Base-by-base conservation (phyloP, 2,329 filamentous ascomycete species). In the Xylaria sp. region DNA sequence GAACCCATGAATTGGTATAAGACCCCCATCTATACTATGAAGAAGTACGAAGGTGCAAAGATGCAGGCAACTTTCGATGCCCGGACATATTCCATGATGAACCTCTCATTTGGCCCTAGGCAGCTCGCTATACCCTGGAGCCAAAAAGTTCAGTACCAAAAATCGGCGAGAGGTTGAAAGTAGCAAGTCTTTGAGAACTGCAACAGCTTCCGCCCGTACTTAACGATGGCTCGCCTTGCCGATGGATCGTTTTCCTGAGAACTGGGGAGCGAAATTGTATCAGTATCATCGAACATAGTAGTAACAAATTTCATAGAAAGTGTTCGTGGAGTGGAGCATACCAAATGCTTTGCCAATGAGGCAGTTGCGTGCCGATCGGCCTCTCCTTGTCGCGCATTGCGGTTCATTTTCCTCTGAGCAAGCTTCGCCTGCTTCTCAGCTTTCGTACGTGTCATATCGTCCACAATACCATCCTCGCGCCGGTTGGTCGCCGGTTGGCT, bases 391-490 rank as follows among this genome's bases (percentile, higher is more conserved):
- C 94, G 91, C 54, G 96, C 96, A 92, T 97, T 96, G 73, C 95
- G 90, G 86, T 99, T 99, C 94, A 97, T 98, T 89, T 94, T 95
- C 88, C 95, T 94, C 90, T 99, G 97, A 77, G 91, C 88, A 79
- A 99, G 84, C 88, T 97, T 98, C 79, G 90, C 88, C 80, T 97
- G 85, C 77, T 91, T 90, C 82, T 97, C 94, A 46, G 93, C 94
- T 88, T 95, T 97, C 69, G 86, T 87, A 74, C 92, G 88, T 59
- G 88, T 84, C 63, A 80, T 82, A 72, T 89, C 88, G 78, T 92
- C 88, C 68, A 86, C 87, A 51, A 98, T 91, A 83, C 93, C 94
- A 72, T 94, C 93, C 33, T 91, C 90, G 71, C 89, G 87, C 78
- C 93, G 87, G 83, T 94, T 94, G 62, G 82, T 83, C 46, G 84